A percentile compares a stretch with the other conserved stretches of the same genome.
phyloP scores from a whole-genome alignment of 2,329 filamentous ascomycete species.

The Proliferodiscus dingleyae region DNA sequence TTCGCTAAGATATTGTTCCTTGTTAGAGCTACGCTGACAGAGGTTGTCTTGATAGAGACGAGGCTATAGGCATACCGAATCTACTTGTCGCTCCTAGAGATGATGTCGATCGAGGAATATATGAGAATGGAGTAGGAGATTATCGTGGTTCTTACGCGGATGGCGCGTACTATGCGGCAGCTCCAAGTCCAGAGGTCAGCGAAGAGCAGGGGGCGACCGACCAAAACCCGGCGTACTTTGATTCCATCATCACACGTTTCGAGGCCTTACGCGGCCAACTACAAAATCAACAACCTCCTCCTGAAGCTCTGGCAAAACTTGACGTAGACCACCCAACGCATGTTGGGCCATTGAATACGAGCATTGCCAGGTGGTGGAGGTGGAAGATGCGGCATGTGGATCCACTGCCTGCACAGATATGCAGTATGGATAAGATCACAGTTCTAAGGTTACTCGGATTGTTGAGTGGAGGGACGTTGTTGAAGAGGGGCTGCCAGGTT shows the following conservation, averaged over 20 bases:
- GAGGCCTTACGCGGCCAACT: constrained; percentile 57
- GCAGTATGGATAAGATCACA: constrained; percentile 60
- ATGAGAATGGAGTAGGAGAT: constrained; percentile 47
- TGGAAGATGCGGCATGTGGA: constrained; percentile 47
- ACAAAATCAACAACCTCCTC: constrained; percentile 46
- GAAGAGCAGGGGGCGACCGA: constrained; percentile 31
- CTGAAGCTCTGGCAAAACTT: constrained; percentile 48
- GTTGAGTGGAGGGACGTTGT: constrained; percentile 53
- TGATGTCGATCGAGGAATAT: constrained; percentile 39
- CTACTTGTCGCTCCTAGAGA: constrained; percentile 60
- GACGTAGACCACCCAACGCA: constrained; percentile 45
- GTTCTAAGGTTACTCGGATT: constrained; percentile 63
- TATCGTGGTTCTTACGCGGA: constrained; percentile 66
- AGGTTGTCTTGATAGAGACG: constrained; percentile 50
- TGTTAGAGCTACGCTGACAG: constrained; percentile 34
- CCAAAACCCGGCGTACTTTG: constrained; percentile 62
- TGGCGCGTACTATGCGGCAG: constrained; percentile 69
- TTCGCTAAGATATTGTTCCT: constrained; percentile 37
- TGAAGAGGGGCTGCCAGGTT: constrained; percentile 55
- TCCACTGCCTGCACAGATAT: constrained; percentile 54
- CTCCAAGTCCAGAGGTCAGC: constrained; percentile 31
- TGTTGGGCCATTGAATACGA: constrained; percentile 34
- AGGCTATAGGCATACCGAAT: constrained; percentile 70
- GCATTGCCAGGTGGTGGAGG: constrained; percentile 50
- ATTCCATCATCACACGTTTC: constrained; percentile 62